These are phyloP conservation scores for Vigna unguiculata DNA, from an alignment of 306 rosid species.

Conservation along the genomic window DNA sequence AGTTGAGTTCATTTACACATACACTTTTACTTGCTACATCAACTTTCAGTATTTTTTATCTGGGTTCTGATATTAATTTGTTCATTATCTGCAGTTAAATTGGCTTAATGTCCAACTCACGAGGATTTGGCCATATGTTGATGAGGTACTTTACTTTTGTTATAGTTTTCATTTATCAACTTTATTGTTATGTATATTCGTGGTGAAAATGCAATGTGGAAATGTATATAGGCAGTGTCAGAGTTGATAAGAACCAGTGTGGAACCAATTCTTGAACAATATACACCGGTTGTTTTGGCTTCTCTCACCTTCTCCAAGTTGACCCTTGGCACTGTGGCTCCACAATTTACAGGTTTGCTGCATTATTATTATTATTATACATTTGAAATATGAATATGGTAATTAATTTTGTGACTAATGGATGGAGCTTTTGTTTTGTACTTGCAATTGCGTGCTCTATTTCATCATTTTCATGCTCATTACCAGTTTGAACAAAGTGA, in stretches of 20 bases:
- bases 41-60: conserved; percentile 2
- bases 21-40: not conserved
- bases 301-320: conserved; percentile 84
- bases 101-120: conserved; percentile 76
- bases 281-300: conserved; percentile 66
- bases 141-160: conserved; percentile 62
- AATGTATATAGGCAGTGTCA: conserved; percentile 75
- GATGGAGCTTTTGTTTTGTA: conserved; percentile 1
- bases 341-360: conserved; percentile 81
- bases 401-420: not conserved
- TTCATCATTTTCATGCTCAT: not conserved
- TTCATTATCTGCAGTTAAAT: conserved; percentile 64
- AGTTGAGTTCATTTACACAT: conserved; percentile 58
- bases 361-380: conserved; percentile 6
- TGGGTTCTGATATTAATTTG: conserved; percentile 40
- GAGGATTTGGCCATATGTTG: conserved; percentile 82
- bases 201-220: conserved; percentile 29
- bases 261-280: conserved; percentile 86
- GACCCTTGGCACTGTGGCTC: conserved; percentile 94
- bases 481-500: conserved; percentile 31
- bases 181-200: not conserved
- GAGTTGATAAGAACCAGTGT: conserved; percentile 73
- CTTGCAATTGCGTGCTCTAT: not conserved
- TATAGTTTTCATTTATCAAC: not conserved
- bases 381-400: conserved; percentile 4